Evolutionary conservation across 202 grass and related monocot genomes (phyloP), one percentile per base, ranked within the genome.

Genomic region (Cymbopogon flexuosus): DNA sequence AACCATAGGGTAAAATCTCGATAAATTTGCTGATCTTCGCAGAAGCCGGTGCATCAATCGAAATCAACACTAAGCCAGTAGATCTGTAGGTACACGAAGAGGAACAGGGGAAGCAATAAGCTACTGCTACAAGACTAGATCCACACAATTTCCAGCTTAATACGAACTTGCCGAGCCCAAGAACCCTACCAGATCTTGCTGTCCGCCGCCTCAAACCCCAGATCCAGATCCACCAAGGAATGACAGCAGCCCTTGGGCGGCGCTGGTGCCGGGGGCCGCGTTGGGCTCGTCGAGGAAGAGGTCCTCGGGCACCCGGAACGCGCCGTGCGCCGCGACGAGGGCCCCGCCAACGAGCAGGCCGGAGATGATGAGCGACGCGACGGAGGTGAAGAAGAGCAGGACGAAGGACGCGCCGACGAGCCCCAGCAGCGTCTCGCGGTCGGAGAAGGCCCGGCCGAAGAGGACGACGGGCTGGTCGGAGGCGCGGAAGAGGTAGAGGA

Each of bases 211-310:
- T 89, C 88, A 89, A 79, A 89, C 88, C 61, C 84, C 85, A 86
- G 84, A 89, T 86, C 84, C 79, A 68, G 88, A 34, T 10, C 39
- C 79, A 19, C 33, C 81, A 11, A 94, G 87, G 82, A 89, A 94
- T 23, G 89, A 94, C 3, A 94, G 75, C 58, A 94, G 80, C 11
- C 86, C 88, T 12, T 78, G 65, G 33, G 89, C 73, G 0, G 75
- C 82, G 33, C 84, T 82, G 57, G 63, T 86, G 69, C 65, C 70
- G 56, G 65, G 34, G 6, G 13, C 71, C 15, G 79, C 79, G 72
- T 86, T 88, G 51, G 85, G 70, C 6, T 90, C 92, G 83, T 92
- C 92, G 39, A 94, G 87, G 80, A 94, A 92, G 65, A 94, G 89
- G 39, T 94, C 92, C 76, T 94, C 92, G 0, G 87, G 89, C 73